These are phyloP conservation scores for Sporothrix brasiliensis DNA, from an alignment of 2,329 filamentous ascomycete genomes.

Conservation along the genomic window DNA sequence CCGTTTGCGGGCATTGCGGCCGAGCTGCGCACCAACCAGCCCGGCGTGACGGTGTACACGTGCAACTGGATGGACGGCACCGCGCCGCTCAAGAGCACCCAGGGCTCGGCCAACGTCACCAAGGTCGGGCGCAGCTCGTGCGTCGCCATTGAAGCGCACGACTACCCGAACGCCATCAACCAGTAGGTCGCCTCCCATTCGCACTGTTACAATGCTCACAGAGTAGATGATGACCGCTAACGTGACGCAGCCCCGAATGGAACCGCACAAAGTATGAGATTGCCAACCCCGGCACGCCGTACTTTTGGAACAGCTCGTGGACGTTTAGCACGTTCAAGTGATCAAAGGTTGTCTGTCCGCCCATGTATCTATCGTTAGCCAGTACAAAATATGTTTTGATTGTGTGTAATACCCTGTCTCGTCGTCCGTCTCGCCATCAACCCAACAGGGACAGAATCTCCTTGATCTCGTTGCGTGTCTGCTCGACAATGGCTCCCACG, in stretches of 20 bases:
- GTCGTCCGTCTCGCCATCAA: background rate
- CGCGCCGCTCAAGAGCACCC: constrained; percentile 60
- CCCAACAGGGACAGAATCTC: background rate
- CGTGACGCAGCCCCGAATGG: constrained; percentile 48
- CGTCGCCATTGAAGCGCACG: constrained; percentile 74
- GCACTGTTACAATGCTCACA: too few relatives aligned
- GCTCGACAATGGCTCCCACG: constrained; percentile 28
- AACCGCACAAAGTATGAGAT: constrained; percentile 47
- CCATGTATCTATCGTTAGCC: background rate
- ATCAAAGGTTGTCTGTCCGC: background rate
- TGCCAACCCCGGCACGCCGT: constrained; percentile 47
- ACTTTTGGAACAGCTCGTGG: constrained; percentile 52
- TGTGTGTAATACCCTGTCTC: background rate
- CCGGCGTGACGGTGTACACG: constrained; percentile 71
- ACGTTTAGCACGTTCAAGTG: constrained; percentile 43
- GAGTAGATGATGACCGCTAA: background rate
- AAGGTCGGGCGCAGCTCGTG: constrained; percentile 65
- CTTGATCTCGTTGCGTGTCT: constrained; percentile 21
- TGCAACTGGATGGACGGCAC: constrained; percentile 60
- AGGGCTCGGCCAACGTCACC: constrained; percentile 52
- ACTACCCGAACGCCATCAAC: constrained; percentile 78
- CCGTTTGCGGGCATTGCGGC: constrained; percentile 68
- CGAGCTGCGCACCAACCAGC: constrained; percentile 70
- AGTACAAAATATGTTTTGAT: background rate
- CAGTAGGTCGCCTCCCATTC: too few relatives aligned